phyloP scores from a whole-genome alignment of 805 yeast genomes.

The Kodamaea laetipori region DNA sequence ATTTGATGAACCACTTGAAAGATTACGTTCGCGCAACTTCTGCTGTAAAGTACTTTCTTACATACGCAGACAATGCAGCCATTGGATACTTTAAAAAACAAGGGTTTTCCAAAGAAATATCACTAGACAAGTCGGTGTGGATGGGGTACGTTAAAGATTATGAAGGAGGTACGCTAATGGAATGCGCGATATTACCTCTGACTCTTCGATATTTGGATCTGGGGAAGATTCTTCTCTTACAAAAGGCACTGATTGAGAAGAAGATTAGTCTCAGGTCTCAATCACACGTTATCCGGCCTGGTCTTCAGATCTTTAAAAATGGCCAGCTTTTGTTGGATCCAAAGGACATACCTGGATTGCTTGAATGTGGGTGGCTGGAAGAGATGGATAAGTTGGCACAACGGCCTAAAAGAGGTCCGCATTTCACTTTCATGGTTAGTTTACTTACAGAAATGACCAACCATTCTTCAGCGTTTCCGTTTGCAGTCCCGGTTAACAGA shows the following conservation, averaged over 20 bases:
- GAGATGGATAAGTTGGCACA: slow-evolving; percentile 98
- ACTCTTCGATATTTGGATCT: slow-evolving; percentile 83
- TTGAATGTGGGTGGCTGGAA: slow-evolving; percentile 96
- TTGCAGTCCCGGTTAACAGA: slow-evolving; percentile 85
- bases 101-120: slow-evolving; percentile 94
- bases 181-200: slow-evolving; percentile 89
- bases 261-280: slow-evolving; percentile 79
- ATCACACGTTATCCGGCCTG: slow-evolving; percentile 80
- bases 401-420: slow-evolving; percentile 91
- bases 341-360: slow-evolving; percentile 78
- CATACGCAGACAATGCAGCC: slow-evolving; percentile 98
- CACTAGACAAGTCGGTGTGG: slow-evolving; percentile 85
- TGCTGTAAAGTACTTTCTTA: slow-evolving; percentile 80
- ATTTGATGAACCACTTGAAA: slow-evolving; percentile 94
- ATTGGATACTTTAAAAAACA: slow-evolving; percentile 98
- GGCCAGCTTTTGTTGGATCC: slow-evolving; percentile 65
- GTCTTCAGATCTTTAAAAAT: slow-evolving; percentile 67
- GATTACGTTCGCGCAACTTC: slow-evolving; percentile 92
- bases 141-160: slow-evolving; percentile 98
- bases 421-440: slow-evolving; percentile 90
- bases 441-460: slow-evolving; percentile 84
- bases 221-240: slow-evolving; percentile 79
- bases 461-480: slow-evolving; percentile 98
- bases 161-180: slow-evolving; percentile 99
- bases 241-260: slow-evolving; percentile 86